Evolutionary conservation across 2,329 filamentous ascomycete genomes (phyloP).

Genomic region (Aquanectria penicillioides): DNA sequence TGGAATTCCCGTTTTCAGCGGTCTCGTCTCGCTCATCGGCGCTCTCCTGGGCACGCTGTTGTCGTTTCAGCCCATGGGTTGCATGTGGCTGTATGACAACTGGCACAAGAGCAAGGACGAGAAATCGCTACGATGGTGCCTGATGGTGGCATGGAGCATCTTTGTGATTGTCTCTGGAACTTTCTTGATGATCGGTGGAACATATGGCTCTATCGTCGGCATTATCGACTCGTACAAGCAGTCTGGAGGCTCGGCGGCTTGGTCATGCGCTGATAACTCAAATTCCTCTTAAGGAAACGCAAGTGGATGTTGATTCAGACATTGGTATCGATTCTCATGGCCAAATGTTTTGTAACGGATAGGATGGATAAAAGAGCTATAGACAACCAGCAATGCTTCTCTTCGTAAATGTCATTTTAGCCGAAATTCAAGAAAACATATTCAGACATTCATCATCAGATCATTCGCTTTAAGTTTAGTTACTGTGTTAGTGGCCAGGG

Average conservation of each 20-base stretch:
- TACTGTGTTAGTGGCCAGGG: too few relatives aligned
- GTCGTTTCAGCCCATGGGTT: constrained; percentile 38
- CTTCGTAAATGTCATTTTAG: too few relatives aligned
- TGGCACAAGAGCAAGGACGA: constrained; percentile 16
- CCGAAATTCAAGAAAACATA: too few relatives aligned
- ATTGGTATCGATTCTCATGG: too few relatives aligned
- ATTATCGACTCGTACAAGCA: constrained; percentile 42
- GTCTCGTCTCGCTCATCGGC: constrained; percentile 37
- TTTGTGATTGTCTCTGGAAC: constrained; percentile 27
- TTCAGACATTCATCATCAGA: too few relatives aligned
- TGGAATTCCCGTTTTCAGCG: constrained; percentile 28
- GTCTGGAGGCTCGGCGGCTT: constrained; percentile 47
- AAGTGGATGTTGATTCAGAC: too few relatives aligned
- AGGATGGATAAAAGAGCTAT: too few relatives aligned
- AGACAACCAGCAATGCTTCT: too few relatives aligned
- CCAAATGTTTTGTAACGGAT: too few relatives aligned
- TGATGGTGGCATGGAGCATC: constrained; percentile 29
- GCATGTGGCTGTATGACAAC: constrained; percentile 40
- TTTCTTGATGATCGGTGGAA: constrained; percentile 14
- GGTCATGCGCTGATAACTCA: constrained; percentile 54
- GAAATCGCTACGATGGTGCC: constrained; percentile 18
- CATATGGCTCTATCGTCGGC: constrained; percentile 11
- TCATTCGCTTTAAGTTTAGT: too few relatives aligned
- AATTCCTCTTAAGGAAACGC: constrained; percentile 29
- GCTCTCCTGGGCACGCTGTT: constrained; percentile 40